Percentiles rank a stretch among this genome's conserved stretches.
phyloP scores from a whole-genome alignment of 23 red algal genomes.

The Porphyridium purpureum region DNA sequence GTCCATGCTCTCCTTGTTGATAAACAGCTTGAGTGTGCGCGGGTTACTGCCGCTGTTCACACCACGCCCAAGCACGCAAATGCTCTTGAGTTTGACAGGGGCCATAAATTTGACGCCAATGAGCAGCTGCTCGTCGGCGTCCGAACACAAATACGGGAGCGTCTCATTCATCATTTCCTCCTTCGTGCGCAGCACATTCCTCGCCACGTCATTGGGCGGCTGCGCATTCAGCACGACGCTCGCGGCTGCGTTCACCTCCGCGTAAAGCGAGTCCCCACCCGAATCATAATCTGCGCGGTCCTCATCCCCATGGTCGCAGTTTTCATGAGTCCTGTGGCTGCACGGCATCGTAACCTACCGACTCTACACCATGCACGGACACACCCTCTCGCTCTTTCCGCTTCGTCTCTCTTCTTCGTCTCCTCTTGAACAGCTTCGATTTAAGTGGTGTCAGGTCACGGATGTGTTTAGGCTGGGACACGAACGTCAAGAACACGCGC shows the following conservation, averaged over 20 bases:
- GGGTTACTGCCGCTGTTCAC: conserved; percentile 49
- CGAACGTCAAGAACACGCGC: no score
- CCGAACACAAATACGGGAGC: conserved; percentile 40
- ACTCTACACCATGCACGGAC: no score
- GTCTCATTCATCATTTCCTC: conserved; percentile 22
- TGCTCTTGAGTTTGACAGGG: conserved; percentile 49
- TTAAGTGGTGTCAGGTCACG: no score
- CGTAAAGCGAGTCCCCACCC: conserved; percentile 59
- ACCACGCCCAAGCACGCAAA: conserved; percentile 64
- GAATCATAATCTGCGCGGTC: no score
- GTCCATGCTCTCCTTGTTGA: conserved; percentile 63
- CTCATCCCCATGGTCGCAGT: no score
- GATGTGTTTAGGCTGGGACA: no score
- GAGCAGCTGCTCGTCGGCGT: conserved; percentile 78
- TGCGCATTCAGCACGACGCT: conserved; percentile 37
- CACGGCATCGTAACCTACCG: no score
- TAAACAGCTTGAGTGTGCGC: conserved; percentile 26
- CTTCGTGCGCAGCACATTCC: conserved; percentile 45
- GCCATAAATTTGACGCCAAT: conserved; percentile 51
- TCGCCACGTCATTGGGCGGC: conserved; percentile 15
- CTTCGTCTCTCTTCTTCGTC: no score
- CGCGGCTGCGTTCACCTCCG: conserved; percentile 27
- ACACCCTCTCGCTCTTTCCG: no score
- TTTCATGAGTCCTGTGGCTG: no score
- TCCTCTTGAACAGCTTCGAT: no score